Evolutionary conservation across 768 basidiomycete genomes (phyloP).

Genomic region (Pleurotus pulmonarius): DNA sequence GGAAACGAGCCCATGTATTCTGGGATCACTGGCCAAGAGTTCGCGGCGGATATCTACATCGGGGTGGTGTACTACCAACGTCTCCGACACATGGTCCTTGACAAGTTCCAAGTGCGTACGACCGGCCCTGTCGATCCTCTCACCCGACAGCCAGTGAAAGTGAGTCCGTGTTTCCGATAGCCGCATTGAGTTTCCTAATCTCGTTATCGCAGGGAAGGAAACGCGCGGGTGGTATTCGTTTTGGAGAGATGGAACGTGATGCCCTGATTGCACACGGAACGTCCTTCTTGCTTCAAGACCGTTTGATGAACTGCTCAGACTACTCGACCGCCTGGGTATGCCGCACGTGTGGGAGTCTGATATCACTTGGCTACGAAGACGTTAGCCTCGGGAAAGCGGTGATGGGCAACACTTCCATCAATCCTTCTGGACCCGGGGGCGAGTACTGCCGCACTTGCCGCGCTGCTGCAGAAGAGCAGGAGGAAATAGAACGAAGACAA

Average conservation of each 20-base stretch:
- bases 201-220: conserved; percentile 73
- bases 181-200: background rate
- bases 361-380: conserved; percentile 95
- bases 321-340: conserved; percentile 99
- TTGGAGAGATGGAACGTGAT: conserved; percentile 99
- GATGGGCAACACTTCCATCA: conserved; percentile 45
- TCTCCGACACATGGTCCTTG: conserved; percentile 97
- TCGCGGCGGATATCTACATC: conserved; percentile 97
- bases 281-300: conserved; percentile 96
- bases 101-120: conserved; percentile 99
- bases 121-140: conserved; percentile 96
- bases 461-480: conserved; percentile 60
- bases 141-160: conserved; percentile 97
- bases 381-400: conserved; percentile 65
- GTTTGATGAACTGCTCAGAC: conserved; percentile 99
- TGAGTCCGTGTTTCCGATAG: conserved; percentile 24
- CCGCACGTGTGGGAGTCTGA: conserved; percentile 90
- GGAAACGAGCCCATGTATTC: conserved; percentile 99
- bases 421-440: conserved; percentile 70
- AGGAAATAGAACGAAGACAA: conserved; percentile 55
- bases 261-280: conserved; percentile 98
- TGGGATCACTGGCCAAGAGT: conserved; percentile 97
- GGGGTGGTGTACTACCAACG: conserved; percentile 99
- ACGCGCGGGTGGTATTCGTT: conserved; percentile 97
- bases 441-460: conserved; percentile 97